These are phyloP conservation scores for Sphaerulina musiva DNA, from an alignment of 2,329 filamentous ascomycete species.

Conservation along the genomic window DNA sequence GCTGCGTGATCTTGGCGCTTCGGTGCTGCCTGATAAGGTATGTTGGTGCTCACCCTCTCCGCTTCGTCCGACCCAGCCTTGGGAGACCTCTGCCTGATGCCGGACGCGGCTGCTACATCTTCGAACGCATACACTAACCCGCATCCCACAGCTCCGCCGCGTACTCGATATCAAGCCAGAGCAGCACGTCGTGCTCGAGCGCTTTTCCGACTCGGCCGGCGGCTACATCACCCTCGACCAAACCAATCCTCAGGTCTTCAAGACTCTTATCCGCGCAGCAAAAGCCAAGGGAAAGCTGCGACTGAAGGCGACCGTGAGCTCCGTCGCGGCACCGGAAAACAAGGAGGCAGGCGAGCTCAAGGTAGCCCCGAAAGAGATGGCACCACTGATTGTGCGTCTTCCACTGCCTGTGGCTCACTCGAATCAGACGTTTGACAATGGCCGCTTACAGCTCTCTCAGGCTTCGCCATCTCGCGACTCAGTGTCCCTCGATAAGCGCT, in stretches of 20 bases:
- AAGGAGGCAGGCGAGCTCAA: constrained; percentile 16
- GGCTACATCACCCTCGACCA: constrained; percentile 73
- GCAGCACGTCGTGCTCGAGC: constrained; percentile 67
- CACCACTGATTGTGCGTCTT: constrained; percentile 15
- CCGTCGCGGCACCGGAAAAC: constrained; percentile 17
- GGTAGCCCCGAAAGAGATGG: constrained; percentile 17
- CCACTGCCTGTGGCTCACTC: constrained; percentile 1
- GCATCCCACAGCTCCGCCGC: constrained; percentile 55
- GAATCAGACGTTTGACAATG: background rate
- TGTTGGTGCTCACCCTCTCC: constrained; percentile 30
- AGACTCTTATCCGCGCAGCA: constrained; percentile 90
- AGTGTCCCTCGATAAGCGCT: constrained; percentile 27
- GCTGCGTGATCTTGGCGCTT: constrained; percentile 71
- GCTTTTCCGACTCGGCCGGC: constrained; percentile 88
- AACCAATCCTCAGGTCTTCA: constrained; percentile 76
- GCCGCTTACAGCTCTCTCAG: constrained; percentile 20
- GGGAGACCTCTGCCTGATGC: background rate
- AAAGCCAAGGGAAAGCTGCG: constrained; percentile 98
- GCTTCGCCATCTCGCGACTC: constrained; percentile 21
- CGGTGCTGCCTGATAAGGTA: constrained; percentile 76
- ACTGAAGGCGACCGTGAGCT: constrained; percentile 49
- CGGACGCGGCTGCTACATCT: constrained; percentile 1
- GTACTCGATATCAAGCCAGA: constrained; percentile 59
- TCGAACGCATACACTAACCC: constrained; percentile 13
- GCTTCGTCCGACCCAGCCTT: constrained; percentile 2